phyloP scores from a whole-genome alignment of 768 basidiomycete genomes.

The Chalciporus pseudorubinellus region DNA sequence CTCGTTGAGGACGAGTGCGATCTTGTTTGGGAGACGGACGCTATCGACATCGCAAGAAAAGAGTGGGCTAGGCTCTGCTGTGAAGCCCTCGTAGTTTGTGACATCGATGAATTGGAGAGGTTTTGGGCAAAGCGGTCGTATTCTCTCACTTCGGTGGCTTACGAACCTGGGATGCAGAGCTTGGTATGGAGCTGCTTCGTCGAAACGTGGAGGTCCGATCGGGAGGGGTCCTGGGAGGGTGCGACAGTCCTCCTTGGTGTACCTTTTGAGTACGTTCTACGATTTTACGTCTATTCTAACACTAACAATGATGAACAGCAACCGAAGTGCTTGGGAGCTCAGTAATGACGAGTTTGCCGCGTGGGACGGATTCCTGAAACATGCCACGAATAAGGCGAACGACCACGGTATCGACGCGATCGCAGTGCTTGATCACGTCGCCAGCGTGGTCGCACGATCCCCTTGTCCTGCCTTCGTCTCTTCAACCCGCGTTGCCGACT shows the following conservation, averaged over 20 bases:
- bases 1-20: constrained; percentile 49
- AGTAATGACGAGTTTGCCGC: constrained; percentile 48
- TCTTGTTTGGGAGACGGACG: constrained; percentile 43
- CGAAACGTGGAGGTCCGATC: constrained; percentile 51
- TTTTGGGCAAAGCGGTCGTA: constrained; percentile 46
- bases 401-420: constrained; percentile 58
- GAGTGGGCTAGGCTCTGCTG: constrained; percentile 63
- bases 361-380: constrained; percentile 61
- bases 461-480: constrained; percentile 40
- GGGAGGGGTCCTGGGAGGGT: constrained; percentile 51
- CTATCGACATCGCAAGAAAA: constrained; percentile 43
- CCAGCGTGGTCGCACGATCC: constrained; percentile 42
- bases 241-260: constrained; percentile 50
- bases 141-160: constrained; percentile 27
- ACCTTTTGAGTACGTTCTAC: constrained; percentile 57
- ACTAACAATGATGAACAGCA: constrained; percentile 26
- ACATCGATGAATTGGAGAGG: constrained; percentile 42
- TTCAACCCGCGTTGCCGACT: constrained; percentile 57
- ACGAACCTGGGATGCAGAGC: constrained; percentile 42
- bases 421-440: constrained; percentile 56
- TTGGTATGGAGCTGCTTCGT: constrained; percentile 58
- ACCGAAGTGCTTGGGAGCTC: constrained; percentile 50
- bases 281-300: background rate
- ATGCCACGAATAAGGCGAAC: constrained; percentile 52
- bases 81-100: constrained; percentile 50